Percentiles rank a stretch among this genome's conserved stretches.
Evolutionary conservation across 768 basidiomycete genomes (phyloP).

Genomic region (Trametes cingulata): DNA sequence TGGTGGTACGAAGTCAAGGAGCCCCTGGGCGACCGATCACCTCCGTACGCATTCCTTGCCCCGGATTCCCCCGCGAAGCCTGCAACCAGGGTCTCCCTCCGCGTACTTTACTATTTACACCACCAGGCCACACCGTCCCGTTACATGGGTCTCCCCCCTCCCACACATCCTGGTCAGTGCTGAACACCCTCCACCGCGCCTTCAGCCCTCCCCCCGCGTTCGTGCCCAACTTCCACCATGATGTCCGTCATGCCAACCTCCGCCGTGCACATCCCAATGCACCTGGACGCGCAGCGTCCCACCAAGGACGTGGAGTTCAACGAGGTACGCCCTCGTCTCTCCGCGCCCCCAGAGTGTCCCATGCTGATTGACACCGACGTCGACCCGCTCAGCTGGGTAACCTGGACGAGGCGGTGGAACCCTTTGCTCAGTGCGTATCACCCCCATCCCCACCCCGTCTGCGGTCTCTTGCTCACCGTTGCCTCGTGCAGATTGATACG

Average conservation of each 20-base stretch:
- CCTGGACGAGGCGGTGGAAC: slow-evolving; percentile 56
- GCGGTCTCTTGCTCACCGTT: slow-evolving; percentile 2
- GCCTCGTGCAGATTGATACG: slow-evolving; percentile 44
- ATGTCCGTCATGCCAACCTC: slow-evolving; percentile 33
- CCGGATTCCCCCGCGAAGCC: slow-evolving; percentile 31
- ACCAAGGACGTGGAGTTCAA: slow-evolving; percentile 34
- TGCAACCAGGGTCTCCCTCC: slow-evolving; percentile 29
- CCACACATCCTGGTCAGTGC: slow-evolving; percentile 4
- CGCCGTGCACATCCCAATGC: slow-evolving; percentile 27
- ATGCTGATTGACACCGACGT: slow-evolving; percentile 12
- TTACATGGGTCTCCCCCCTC: slow-evolving; percentile 19
- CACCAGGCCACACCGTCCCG: slow-evolving; percentile 5
- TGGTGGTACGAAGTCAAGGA: too few species aligned
- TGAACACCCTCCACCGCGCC: slow-evolving; percentile 5
- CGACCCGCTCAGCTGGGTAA: slow-evolving; percentile 45
- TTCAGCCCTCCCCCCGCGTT: slow-evolving; percentile 7
- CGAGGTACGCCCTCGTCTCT: slow-evolving; percentile 34
- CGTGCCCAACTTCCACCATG: slow-evolving; percentile 24
- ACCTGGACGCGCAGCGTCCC: slow-evolving; percentile 24
- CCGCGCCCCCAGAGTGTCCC: not conserved
- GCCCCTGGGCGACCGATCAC: slow-evolving; percentile 26
- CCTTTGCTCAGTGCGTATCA: slow-evolving; percentile 57
- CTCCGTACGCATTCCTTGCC: slow-evolving; percentile 23
- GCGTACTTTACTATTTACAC: slow-evolving; percentile 20
- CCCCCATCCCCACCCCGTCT: not conserved